These are phyloP conservation scores for Aspergillus texensis DNA, from an alignment of 2,329 filamentous ascomycete genomes.

Conservation along the genomic window DNA sequence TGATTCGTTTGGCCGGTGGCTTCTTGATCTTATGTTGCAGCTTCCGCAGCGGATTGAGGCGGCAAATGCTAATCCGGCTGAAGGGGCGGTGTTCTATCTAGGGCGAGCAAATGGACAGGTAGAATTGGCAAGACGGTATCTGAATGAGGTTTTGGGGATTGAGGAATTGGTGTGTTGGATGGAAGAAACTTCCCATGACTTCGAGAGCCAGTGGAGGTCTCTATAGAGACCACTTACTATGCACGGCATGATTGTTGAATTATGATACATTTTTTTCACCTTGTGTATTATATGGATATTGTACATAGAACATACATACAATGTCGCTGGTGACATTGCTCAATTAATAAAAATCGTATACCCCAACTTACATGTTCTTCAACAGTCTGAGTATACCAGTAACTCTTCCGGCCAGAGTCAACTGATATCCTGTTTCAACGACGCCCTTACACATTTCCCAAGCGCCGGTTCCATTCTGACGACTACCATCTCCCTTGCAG, in stretches of 20 bases:
- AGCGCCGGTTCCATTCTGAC: slow-evolving; percentile 60
- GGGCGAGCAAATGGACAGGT: slow-evolving; percentile 25
- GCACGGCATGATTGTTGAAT: not conserved
- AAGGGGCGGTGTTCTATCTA: slow-evolving; percentile 29
- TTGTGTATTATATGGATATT: slow-evolving; percentile 6
- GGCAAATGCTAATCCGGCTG: slow-evolving; percentile 14
- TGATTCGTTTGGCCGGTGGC: slow-evolving; percentile 35
- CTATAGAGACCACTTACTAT: not conserved
- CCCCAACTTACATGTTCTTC: slow-evolving; percentile 36
- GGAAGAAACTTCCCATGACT: slow-evolving; percentile 23
- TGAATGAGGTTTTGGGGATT: slow-evolving; percentile 30
- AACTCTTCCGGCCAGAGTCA: slow-evolving; percentile 45
- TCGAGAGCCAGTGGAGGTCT: slow-evolving; percentile 8
- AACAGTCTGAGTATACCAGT: slow-evolving; percentile 42
- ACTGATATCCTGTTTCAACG: slow-evolving; percentile 50
- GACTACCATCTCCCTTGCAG: slow-evolving; percentile 56
- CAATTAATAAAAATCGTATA: slow-evolving; percentile 3
- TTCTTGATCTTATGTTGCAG: slow-evolving; percentile 38
- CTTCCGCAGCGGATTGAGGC: slow-evolving; percentile 30
- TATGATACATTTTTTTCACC: not conserved
- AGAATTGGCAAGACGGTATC: slow-evolving; percentile 25
- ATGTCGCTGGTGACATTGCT: not conserved
- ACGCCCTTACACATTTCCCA: slow-evolving; percentile 58
- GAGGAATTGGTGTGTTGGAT: slow-evolving; percentile 28
- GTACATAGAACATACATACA: slow-evolving; percentile 2